Evolutionary conservation across 176 grass and related monocot species (phyloP), one percentile per base, ranked within the genome.

Genomic region (Typha latifolia): DNA sequence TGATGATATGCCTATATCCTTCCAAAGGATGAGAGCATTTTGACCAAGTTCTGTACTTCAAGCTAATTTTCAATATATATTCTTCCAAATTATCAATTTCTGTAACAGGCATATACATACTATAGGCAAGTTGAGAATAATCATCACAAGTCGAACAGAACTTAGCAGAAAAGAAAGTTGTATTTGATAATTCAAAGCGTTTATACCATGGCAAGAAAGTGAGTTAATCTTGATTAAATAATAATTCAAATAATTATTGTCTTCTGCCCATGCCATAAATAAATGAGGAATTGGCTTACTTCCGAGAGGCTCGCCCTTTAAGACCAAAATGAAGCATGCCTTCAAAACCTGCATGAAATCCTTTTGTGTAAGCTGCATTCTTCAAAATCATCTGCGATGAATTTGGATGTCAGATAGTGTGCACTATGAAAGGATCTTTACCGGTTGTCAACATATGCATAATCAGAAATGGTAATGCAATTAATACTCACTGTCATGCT

Each of bases 351-450:
- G 89, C 81, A 0, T 83, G 61, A 70, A 84, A 90, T 71, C 89
- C 89, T 21, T 79, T 23, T 1, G 67, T 85, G 61, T 93, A 93
- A 59, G 75, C 77, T 66, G 76, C 47, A 73, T 85, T 99, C 74
- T 93, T 93, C 62, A 95, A 53, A 24, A n/a, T 80, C 77, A 55
- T 87, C 94, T 96, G 92, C 84, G 83, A 52, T 68, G 20, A 37
- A 13, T 29, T 76, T 26, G 0, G 51, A 61, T 47, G 22, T 49
- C 6, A 79, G 1, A 6, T 43, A 48, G n/a, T n/a, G 53, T 21
- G 7, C 5, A 13, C 49, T 0, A 11, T 48, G 18, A 62, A 50
- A 51, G 34, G 34, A 37, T 37, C 34, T 37, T 37, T 8, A 37
- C 34, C 4, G 34, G 5, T 37, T 37, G 34, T 37, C 34, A 37